Evolutionary conservation across 345 rosid species (phyloP).

Genomic region (Acer negundo): DNA sequence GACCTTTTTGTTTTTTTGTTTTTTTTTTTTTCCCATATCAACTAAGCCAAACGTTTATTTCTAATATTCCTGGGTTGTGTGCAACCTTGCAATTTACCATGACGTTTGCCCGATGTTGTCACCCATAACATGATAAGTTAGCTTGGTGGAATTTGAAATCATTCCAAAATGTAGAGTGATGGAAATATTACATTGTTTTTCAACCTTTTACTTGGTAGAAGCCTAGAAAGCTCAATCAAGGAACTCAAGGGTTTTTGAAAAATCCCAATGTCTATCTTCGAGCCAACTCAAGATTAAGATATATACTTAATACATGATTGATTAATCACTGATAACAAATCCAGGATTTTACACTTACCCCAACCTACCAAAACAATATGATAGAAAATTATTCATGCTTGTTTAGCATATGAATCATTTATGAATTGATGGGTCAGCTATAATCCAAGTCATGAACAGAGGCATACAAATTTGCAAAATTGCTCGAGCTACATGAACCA

Average conservation of each 20-base stretch:
- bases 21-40: no score
- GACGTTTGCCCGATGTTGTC: neutral
- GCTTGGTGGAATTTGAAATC: neutral
- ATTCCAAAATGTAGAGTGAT: neutral
- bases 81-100: neutral
- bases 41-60: neutral
- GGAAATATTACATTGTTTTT: no score
- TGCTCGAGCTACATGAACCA: neutral
- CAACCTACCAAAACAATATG: no score
- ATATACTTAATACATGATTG: neutral
- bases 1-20: no score
- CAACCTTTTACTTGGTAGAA: no score
- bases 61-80: neutral
- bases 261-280: no score
- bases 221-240: no score
- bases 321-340: neutral
- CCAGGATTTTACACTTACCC: neutral
- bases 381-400: no score
- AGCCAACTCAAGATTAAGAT: no score
- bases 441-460: slow-evolving; percentile 14
- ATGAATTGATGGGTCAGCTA: neutral
- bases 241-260: no score
- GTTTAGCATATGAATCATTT: neutral
- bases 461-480: slow-evolving; percentile 11
- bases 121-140: neutral